Conservation (phyloP, 345 rosid species). For the Physaria fendleri region DNA sequence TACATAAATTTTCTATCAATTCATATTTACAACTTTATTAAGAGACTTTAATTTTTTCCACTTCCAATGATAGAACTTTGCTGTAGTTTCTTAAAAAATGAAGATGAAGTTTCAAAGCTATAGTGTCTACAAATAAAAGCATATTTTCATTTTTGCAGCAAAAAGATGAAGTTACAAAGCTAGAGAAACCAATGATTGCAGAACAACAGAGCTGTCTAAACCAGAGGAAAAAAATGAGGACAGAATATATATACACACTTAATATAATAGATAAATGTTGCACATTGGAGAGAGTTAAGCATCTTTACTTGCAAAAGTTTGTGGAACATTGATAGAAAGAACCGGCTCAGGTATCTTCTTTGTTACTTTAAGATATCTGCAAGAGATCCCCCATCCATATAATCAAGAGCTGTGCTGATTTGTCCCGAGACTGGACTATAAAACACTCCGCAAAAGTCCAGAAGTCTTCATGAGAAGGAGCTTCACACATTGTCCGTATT, state of each 20-base stretch:
- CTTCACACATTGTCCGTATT: too few species aligned
- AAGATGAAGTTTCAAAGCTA: too few species aligned
- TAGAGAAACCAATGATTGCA: too few species aligned
- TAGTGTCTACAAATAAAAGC: neutral
- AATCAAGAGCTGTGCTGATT: conserved; percentile 95
- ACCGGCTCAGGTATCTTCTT: conserved; percentile 78
- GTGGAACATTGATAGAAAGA: conserved; percentile 81
- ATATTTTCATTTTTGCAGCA: neutral
- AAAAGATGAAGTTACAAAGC: conserved; percentile 23
- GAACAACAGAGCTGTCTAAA: conserved; percentile 38
- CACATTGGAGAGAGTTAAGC: conserved; percentile 1
- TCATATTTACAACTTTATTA: too few species aligned
- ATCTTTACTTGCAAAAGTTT: conserved; percentile 68
- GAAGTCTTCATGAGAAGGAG: too few species aligned
- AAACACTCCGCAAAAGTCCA: too few species aligned
- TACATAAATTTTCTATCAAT: too few species aligned
- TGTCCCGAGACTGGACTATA: too few species aligned
- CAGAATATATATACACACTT: conserved; percentile 42
- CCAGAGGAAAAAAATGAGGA: conserved; percentile 42
- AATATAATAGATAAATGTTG: neutral
- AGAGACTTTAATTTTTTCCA: too few species aligned
- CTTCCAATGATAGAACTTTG: too few species aligned
- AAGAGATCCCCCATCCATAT: conserved; percentile 95
- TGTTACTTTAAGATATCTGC: conserved; percentile 64
- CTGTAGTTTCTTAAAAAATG: too few species aligned